Conservation (phyloP, 768 basidiomycete genomes). For the Heimioporus sp. region DNA sequence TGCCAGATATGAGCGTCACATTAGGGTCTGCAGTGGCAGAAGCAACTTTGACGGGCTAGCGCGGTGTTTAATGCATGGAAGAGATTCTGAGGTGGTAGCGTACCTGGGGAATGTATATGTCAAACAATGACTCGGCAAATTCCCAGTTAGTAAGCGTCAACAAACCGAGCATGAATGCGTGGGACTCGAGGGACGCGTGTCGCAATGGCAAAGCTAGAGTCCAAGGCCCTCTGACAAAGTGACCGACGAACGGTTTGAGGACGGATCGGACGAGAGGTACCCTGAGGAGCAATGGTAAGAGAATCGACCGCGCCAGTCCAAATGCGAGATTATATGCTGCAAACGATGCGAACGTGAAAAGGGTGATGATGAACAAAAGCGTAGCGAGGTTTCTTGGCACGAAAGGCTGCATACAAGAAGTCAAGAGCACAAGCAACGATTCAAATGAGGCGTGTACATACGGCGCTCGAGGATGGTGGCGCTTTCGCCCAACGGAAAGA, state of each 20-base stretch:
- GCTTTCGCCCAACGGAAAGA: slow-evolving; percentile 42
- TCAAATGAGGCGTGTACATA: slow-evolving; percentile 7
- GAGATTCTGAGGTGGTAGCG: neutral
- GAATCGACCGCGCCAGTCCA: slow-evolving; percentile 40
- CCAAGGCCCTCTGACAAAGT: slow-evolving; percentile 60
- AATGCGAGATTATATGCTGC: slow-evolving; percentile 44
- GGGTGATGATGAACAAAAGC: slow-evolving; percentile 36
- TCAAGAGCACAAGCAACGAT: neutral
- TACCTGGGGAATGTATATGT: slow-evolving; percentile 57
- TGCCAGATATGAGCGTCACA: slow-evolving; percentile 60
- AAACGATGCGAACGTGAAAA: slow-evolving; percentile 41
- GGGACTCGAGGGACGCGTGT: slow-evolving; percentile 43
- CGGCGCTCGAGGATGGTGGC: slow-evolving; percentile 12
- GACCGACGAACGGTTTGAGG: slow-evolving; percentile 60
- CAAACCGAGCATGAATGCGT: slow-evolving; percentile 50
- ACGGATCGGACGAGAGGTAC: slow-evolving; percentile 50
- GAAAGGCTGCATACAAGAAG: slow-evolving; percentile 16
- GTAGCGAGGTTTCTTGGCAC: slow-evolving; percentile 15
- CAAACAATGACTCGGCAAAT: slow-evolving; percentile 57
- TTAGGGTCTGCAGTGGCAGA: slow-evolving; percentile 48
- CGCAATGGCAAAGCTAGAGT: slow-evolving; percentile 48
- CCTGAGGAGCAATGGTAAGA: slow-evolving; percentile 53
- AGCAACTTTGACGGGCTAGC: slow-evolving; percentile 49
- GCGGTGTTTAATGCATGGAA: slow-evolving; percentile 1
- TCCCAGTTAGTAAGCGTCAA: slow-evolving; percentile 64